These are phyloP conservation scores for Brassica cretica DNA, from an alignment of 345 rosid species.

Conservation along the genomic window DNA sequence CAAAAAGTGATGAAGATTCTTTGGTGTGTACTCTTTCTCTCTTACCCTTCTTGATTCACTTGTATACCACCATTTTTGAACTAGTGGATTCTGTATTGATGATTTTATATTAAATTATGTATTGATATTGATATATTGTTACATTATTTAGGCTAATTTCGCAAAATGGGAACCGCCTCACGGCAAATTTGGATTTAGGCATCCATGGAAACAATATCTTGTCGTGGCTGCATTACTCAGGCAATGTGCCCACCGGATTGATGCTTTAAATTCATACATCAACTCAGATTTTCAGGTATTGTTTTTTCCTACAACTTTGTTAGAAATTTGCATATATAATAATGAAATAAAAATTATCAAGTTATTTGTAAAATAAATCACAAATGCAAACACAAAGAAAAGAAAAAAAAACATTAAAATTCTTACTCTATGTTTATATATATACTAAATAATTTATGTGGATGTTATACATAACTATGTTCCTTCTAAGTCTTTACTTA, in stretches of 20 bases:
- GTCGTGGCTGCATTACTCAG: slow-evolving; percentile 61
- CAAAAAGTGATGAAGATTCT: slow-evolving; percentile 63
- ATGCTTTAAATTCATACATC: slow-evolving; percentile 60
- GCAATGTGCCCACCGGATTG: slow-evolving; percentile 63
- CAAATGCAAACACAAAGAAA: not conserved
- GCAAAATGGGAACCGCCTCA: slow-evolving; percentile 99
- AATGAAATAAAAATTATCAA: not conserved
- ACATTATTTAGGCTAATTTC: slow-evolving; percentile 54
- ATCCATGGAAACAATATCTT: slow-evolving; percentile 80
- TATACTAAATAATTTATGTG: not conserved
- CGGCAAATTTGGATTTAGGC: slow-evolving; percentile 66
- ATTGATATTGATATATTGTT: not conserved
- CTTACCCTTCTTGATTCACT: not conserved
- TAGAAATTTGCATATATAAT: not conserved
- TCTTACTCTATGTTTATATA: not conserved
- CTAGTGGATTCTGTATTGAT: not conserved
- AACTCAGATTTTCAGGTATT: slow-evolving; percentile 48
- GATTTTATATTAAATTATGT: not conserved
- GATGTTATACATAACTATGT: slow-evolving; percentile 1
- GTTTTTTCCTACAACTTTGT: not conserved
- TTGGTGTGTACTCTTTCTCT: slow-evolving; percentile 46
- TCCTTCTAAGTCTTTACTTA: not conserved
- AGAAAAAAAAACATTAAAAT: not conserved
- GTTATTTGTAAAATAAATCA: not conserved
- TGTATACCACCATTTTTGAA: slow-evolving; percentile 2